Base-by-base conservation (phyloP, 352 stramenopile species). In the Globisporangium uncinulatum region DNA sequence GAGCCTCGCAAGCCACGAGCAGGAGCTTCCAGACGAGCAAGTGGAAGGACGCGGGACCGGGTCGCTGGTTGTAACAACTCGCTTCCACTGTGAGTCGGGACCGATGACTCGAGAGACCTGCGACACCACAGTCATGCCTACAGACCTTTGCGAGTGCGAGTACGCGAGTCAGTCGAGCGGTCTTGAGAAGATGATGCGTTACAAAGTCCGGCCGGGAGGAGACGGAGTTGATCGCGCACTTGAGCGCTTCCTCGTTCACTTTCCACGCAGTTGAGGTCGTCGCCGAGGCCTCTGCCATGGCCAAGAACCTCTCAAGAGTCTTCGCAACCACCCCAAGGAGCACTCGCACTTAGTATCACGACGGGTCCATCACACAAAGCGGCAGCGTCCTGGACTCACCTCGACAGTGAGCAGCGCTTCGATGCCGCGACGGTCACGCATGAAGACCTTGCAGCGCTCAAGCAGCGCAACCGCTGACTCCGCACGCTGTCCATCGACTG, bases 141-240 rank as follows among this genome's bases (percentile, higher is more conserved):
- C 34, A 7, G 8, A 50, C 56, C 19, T 60, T 70, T 6, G 72
- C 63, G 14, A 85, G 55, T 0, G 24, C 54, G 0, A 86, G 39
- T 19, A 86, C 31, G 1, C 70, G 69, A 39, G 43, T 51, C 9
- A 56, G 20, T 36, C 74, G 74, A 0, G 42, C 46, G 4, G 69
- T 59, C 3, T 54, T 10, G 10, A 81, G 31, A 24, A 75, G 57
- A 37, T 57, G 52, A 47, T 73, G 58, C 10, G 52, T 55, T 21
- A 88, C 68, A 46, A 90, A 90, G 6, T 83, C 71, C 6, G 73
- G 75, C 7, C 79, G 66, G 29, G 63, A 78, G 57, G 82, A 86
- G 9, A 88, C 66, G 21, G 70, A 84, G 50, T 90, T 90, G 53
- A 90, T 78, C 45, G 70, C 62, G 64, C 79, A 90, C 59, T 86